Evolutionary conservation across 495 filamentous ascomycete species (phyloP).

Genomic region (Penicillium cataractarum): DNA sequence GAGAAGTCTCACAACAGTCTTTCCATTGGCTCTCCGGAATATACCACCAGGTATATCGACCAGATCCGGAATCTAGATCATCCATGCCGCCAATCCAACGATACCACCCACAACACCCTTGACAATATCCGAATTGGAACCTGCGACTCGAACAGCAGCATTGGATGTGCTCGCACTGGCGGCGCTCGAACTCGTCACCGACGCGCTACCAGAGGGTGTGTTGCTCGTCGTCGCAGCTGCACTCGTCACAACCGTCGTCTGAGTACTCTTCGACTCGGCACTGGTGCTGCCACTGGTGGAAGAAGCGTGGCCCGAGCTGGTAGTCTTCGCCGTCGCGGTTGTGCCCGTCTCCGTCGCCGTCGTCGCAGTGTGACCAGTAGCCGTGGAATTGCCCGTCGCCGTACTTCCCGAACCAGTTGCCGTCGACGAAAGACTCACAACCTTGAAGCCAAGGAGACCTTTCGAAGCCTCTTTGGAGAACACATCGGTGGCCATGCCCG

Average conservation of each 20-base stretch:
- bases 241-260: background rate
- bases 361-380: background rate
- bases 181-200: slow-evolving; percentile 11
- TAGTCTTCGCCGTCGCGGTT: background rate
- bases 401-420: background rate
- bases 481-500: slow-evolving; percentile 21
- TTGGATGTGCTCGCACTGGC: slow-evolving; percentile 11
- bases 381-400: background rate
- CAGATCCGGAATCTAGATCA: background rate
- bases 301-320: background rate
- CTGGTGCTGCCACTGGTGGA: background rate
- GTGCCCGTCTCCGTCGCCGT: background rate
- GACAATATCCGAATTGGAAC: background rate
- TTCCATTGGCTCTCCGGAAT: too few species aligned
- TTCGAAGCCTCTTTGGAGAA: slow-evolving; percentile 20
- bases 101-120: slow-evolving; percentile 12
- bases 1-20: too few species aligned
- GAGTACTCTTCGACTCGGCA: background rate
- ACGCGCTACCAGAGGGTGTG: background rate
- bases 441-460: slow-evolving; percentile 23
- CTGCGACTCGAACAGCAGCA: slow-evolving; percentile 5
- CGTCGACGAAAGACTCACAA: slow-evolving; percentile 14
- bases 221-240: background rate
- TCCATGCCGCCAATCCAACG: slow-evolving; percentile 9
- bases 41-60: too few species aligned